These are phyloP conservation scores for Fusarium nisikadoi DNA, from an alignment of 2,329 filamentous ascomycete species.

Conservation along the genomic window DNA sequence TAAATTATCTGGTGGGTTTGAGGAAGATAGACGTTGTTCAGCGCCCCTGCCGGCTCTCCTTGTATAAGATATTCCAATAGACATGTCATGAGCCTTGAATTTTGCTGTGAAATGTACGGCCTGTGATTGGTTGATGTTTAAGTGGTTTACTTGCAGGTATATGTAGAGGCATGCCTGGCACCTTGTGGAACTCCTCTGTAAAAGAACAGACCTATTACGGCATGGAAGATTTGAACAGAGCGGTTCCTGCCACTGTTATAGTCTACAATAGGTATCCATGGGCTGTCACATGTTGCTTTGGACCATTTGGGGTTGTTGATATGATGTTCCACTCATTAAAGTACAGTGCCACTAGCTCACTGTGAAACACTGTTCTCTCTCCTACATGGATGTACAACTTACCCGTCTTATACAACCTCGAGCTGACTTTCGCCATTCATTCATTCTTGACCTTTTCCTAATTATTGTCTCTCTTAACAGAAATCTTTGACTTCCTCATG, in stretches of 20 bases:
- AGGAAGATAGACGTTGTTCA: conserved; percentile 45
- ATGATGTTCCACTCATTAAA: not conserved
- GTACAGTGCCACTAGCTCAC: conserved; percentile 29
- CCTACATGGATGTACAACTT: conserved; percentile 12
- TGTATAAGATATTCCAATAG: conserved; percentile 55
- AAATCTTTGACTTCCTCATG: not conserved
- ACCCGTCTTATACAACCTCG: conserved; percentile 20
- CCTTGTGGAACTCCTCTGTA: not conserved
- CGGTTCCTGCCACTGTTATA: not conserved
- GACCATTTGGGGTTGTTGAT: not conserved
- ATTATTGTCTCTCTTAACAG: not conserved
- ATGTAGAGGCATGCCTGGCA: not conserved
- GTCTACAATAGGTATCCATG: not conserved
- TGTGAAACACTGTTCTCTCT: conserved; percentile 22
- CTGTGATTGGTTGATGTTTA: conserved; percentile 37
- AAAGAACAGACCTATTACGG: not conserved
- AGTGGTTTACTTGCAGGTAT: not conserved
- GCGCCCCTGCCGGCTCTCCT: conserved; percentile 44
- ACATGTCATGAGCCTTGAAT: conserved; percentile 43
- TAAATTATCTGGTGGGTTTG: conserved; percentile 48
- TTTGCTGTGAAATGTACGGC: conserved; percentile 43
- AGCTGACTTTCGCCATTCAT: not conserved
- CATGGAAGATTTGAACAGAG: no score
- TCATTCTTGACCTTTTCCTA: not conserved
- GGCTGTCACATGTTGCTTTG: not conserved